Percentiles rank a stretch among this genome's conserved stretches.
Conservation (phyloP, 768 basidiomycete genomes). For the Lactarius psammicola region DNA sequence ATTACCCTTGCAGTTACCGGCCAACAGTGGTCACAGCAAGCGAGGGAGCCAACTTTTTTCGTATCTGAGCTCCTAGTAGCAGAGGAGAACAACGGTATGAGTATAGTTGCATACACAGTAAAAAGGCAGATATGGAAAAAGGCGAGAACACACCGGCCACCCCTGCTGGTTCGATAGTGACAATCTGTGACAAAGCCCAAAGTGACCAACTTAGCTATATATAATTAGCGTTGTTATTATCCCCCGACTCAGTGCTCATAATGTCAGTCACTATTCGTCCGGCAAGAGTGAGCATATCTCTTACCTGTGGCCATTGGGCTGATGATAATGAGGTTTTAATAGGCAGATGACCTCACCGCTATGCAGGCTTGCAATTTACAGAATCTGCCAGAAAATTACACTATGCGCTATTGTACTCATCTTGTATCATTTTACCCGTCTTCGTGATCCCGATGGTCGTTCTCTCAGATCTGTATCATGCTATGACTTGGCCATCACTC, state of each 20-base stretch:
- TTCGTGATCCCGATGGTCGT: neutral
- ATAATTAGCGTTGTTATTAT: neutral
- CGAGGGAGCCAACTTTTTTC: too few relatives aligned
- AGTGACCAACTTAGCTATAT: too few relatives aligned
- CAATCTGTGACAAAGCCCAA: neutral
- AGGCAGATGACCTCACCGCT: slow-evolving; percentile 85
- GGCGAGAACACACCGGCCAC: too few relatives aligned
- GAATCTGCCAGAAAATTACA: slow-evolving; percentile 91
- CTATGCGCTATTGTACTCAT: slow-evolving; percentile 69
- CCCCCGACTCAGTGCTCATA: neutral
- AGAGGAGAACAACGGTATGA: too few relatives aligned
- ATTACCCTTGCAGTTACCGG: neutral
- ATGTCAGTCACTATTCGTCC: slow-evolving; percentile 48
- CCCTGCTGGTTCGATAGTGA: too few relatives aligned
- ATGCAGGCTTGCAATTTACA: slow-evolving; percentile 95
- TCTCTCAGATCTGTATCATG: slow-evolving; percentile 11
- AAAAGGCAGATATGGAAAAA: too few relatives aligned
- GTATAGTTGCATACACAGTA: too few relatives aligned
- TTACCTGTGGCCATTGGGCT: slow-evolving; percentile 7
- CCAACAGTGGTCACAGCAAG: too few relatives aligned
- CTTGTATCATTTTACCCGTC: slow-evolving; percentile 5
- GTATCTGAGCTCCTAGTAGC: too few relatives aligned
- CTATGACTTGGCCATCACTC: slow-evolving; percentile 86
- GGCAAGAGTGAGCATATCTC: slow-evolving; percentile 34
- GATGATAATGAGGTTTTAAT: slow-evolving; percentile 24